Evolutionary conservation across 2,329 filamentous ascomycete species (phyloP).

Genomic region (Fusarium burgessii): DNA sequence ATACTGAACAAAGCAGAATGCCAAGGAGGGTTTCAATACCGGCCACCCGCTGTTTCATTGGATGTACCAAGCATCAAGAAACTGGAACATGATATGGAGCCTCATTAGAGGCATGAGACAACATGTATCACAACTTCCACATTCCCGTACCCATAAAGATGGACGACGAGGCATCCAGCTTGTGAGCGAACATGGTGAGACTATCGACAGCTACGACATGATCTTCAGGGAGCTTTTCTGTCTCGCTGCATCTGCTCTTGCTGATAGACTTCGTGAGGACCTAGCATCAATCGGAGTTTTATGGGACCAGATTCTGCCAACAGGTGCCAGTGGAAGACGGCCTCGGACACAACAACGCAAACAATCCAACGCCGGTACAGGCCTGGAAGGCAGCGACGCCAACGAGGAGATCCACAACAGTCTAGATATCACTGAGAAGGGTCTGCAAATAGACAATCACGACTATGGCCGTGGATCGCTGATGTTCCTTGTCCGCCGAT

Average conservation of each 20-base stretch:
- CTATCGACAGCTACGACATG: constrained; percentile 77
- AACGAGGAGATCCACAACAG: constrained; percentile 39
- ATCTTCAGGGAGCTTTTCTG: constrained; percentile 88
- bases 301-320: constrained; percentile 81
- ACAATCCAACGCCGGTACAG: constrained; percentile 22
- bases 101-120: constrained; percentile 78
- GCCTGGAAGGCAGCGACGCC: constrained; percentile 17
- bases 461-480: constrained; percentile 78
- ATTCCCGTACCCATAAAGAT: constrained; percentile 38
- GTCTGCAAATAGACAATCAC: constrained; percentile 44
- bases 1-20: constrained; percentile 47
- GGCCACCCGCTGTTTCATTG: constrained; percentile 86
- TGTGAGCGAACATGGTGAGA: constrained; percentile 65
- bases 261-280: constrained; percentile 72
- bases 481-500: constrained; percentile 79
- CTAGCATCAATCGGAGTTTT: constrained; percentile 75
- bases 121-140: constrained; percentile 69
- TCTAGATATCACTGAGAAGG: constrained; percentile 58
- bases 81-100: constrained; percentile 77
- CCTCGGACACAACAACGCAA: constrained; percentile 33
- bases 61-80: constrained; percentile 84
- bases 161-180: constrained; percentile 55
- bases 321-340: constrained; percentile 58
- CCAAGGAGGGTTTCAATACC: constrained; percentile 80
- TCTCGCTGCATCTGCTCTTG: constrained; percentile 79